Conservation (phyloP, 768 basidiomycete species). For the Phanerochaete sordida region DNA sequence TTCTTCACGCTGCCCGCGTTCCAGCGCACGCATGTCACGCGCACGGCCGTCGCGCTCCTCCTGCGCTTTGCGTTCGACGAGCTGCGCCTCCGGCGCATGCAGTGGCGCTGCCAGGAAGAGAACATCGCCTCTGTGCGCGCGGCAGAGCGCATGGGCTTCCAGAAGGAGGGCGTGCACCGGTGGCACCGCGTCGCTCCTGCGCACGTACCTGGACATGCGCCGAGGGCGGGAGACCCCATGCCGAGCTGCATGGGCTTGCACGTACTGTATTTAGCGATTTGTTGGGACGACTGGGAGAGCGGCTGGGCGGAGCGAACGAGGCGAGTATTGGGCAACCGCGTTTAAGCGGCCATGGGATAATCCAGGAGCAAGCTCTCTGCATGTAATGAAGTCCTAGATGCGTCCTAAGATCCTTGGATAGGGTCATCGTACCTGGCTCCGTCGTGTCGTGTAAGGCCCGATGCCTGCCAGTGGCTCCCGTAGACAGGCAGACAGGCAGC, state of each 20-base stretch:
- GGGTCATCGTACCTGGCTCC: too few species aligned
- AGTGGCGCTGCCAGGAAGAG: slow-evolving; percentile 51
- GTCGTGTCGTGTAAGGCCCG: too few species aligned
- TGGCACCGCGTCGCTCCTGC: slow-evolving; percentile 51
- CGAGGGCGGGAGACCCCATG: slow-evolving; percentile 21
- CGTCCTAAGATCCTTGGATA: too few species aligned
- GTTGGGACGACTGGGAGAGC: slow-evolving; percentile 56
- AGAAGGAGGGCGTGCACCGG: slow-evolving; percentile 44
- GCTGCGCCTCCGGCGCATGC: slow-evolving; percentile 57
- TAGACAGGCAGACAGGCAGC: too few species aligned
- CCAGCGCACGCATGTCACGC: slow-evolving; percentile 38
- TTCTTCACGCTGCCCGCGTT: slow-evolving; percentile 31
- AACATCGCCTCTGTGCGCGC: slow-evolving; percentile 47
- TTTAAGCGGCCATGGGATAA: too few species aligned
- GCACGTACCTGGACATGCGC: slow-evolving; percentile 28
- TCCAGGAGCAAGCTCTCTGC: too few species aligned
- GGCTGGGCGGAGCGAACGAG: neutral
- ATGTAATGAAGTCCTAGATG: too few species aligned
- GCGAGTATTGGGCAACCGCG: too few species aligned
- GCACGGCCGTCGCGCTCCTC: slow-evolving; percentile 34
- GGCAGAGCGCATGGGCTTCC: slow-evolving; percentile 61
- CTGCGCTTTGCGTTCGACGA: slow-evolving; percentile 41
- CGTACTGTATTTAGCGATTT: slow-evolving; percentile 44
- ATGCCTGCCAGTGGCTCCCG: too few species aligned
- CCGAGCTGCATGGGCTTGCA: slow-evolving; percentile 36